A percentile compares a stretch with the other conserved stretches of the same genome.
Evolutionary conservation across 169 alveolate species (phyloP).

Genomic region (Perkinsus olseni): DNA sequence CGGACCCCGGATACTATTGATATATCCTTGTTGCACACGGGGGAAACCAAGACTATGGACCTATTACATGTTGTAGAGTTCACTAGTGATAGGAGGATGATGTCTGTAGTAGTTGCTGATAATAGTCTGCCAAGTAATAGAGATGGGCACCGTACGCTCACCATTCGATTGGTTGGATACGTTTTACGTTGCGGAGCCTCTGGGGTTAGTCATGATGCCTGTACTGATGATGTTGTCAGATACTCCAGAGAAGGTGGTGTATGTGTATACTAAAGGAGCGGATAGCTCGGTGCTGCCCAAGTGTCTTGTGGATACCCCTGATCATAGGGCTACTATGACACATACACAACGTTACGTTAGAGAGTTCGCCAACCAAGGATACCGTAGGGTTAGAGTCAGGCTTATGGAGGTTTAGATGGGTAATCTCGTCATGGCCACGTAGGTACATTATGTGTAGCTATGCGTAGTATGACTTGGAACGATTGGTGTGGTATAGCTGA

Average conservation of each 20-base stretch:
- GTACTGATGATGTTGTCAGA: too few species aligned
- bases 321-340: slow-evolving; percentile 22
- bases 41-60: background rate
- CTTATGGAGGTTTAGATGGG: slow-evolving; percentile 42
- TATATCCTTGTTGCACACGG: background rate
- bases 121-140: background rate
- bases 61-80: slow-evolving; percentile 38
- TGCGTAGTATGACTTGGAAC: slow-evolving; percentile 46
- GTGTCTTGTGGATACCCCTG: slow-evolving; percentile 39
- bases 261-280: slow-evolving; percentile 49
- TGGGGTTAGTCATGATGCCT: too few species aligned
- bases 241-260: slow-evolving; percentile 45
- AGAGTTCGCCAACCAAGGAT: slow-evolving; percentile 62
- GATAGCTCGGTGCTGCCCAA: slow-evolving; percentile 44
- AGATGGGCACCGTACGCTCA: background rate
- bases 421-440: background rate
- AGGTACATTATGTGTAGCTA: background rate
- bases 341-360: slow-evolving; percentile 39
- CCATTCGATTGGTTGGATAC: too few species aligned
- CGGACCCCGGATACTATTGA: background rate
- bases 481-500: slow-evolving; percentile 50
- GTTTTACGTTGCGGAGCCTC: too few species aligned
- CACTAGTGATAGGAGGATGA: slow-evolving; percentile 44
- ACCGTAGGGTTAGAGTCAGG: slow-evolving; percentile 64
- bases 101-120: slow-evolving; percentile 33